A percentile compares a stretch with the other conserved stretches of the same genome.
phyloP scores from a whole-genome alignment of 768 basidiomycete species.

The Lactifluus piperatus region DNA sequence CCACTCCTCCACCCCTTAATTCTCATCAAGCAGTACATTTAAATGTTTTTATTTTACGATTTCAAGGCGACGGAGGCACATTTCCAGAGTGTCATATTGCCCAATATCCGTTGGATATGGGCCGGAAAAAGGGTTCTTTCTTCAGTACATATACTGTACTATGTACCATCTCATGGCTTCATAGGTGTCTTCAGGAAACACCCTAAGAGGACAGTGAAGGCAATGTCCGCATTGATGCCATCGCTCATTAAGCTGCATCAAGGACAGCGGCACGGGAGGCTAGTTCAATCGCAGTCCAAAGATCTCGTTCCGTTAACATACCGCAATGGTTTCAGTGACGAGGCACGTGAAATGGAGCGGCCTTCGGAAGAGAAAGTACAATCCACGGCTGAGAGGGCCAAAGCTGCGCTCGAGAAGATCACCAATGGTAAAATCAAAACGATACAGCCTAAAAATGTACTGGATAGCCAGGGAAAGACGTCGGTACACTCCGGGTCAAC shows the following conservation, averaged over 20 bases:
- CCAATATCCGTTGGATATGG: constrained; percentile 94
- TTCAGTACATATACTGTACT: not conserved
- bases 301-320: constrained; percentile 90
- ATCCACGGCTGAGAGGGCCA: constrained; percentile 84
- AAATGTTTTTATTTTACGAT: constrained; percentile 2
- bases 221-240: constrained; percentile 94
- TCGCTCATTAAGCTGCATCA: constrained; percentile 95
- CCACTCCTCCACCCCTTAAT: constrained; percentile 33
- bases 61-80: constrained; percentile 70
- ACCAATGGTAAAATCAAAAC: constrained; percentile 97
- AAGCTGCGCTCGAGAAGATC: constrained; percentile 85
- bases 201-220: constrained; percentile 96
- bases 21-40: constrained; percentile 38
- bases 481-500: constrained; percentile 94
- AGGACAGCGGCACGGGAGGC: constrained; percentile 80
- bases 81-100: constrained; percentile 96
- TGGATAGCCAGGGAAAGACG: constrained; percentile 74
- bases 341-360: constrained; percentile 71
- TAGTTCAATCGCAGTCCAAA: constrained; percentile 93
- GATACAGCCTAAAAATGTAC: constrained; percentile 93
- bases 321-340: constrained; percentile 78
- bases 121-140: constrained; percentile 76
- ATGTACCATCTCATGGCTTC: not conserved
- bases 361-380: constrained; percentile 92
- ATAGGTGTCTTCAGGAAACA: constrained; percentile 86